Evolutionary conservation across 169 alveolate species (phyloP), one percentile per base, ranked within the genome.

Genomic region (Plasmodium vinckei): DNA sequence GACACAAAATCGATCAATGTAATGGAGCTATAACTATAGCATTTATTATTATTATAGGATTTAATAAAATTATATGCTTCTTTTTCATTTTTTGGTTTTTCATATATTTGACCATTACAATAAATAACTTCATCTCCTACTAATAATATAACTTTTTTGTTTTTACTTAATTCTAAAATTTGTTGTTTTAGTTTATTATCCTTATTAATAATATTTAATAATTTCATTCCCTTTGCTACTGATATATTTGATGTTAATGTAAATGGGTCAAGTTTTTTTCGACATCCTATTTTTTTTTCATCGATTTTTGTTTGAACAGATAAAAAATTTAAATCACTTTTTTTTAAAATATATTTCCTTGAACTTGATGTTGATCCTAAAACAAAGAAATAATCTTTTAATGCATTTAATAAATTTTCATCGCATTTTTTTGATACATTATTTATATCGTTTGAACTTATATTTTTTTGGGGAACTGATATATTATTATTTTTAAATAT

Each of bases 111-210:
- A n/a, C 64, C 49, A 51, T 77, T 77, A 56, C 88, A 77, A 44
- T 77, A 77, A 19, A 77, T 77, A 19, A 77, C 88, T 77, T 77
- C 88, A 64, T 77, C 88, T 23, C 88, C 88, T 1, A 77, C 88
- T 56, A 77, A 23, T 12, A 77, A 46, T 5, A 77, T n/a, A 39
- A 77, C 47, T 64, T 49, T 77, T 63, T 77, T 77, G 21, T 68
- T 69, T 63, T 77, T 64, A 17, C 77, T 65, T 12, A 61, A 44
- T 5, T 64, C 33, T 2, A 10, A 21, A 63, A 77, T 77, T 77
- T 63, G 21, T 49, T 63, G 21, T 33, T 27, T 54, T 33, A 77
- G 21, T 44, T 54, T n/a, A 13, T 15, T 49, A 13, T 77, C 47
- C 1, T 33, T 61, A 42, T 77, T 77, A 44, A 77, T 77, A 67